Evolutionary conservation across 148 eudicot species (phyloP), one percentile per base, ranked within the genome.

Genomic region (Vaccinium vitisidaea): DNA sequence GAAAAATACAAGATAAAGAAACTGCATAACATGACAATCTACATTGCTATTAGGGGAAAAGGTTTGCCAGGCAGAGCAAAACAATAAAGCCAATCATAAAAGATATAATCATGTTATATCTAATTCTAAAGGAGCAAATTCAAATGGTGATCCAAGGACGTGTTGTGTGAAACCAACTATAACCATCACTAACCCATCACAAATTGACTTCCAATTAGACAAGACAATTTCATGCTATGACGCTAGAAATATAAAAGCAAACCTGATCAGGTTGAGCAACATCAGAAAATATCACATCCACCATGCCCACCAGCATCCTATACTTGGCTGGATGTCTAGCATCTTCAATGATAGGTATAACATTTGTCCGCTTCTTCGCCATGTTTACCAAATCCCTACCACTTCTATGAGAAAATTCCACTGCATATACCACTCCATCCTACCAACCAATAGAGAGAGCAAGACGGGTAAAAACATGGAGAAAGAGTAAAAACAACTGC

Each of bases 181-280:
- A 23, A 65, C 11, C 71, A 6, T 65, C 71, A 11, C 32, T 25
- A 65, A 21, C 69, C 27, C 69, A n/a, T 63, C 27, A 63, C 12
- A 21, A 8, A 46, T 48, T 12, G 32, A 50, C 61, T 50, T 53
- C 1, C 6, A 19, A 52, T 80, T 27, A 70, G 59, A 43, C 1
- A n/a, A 46, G 27, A 54, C 5, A 73, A 76, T 14, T n/a, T 52
- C 30, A 75, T 30, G 0, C 36, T 25, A 27, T 12, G 67, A 81
- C 1, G 36, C 9, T 9, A 23, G 46, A 27, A 49, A 71, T 46
- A 43, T 43, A 52, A 30, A 81, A 63, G 55, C 90, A 88, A 80
- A 97, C 99, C 99, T 97, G 98, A 85, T 95, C 98, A 86, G 99
- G 98, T 84, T 95, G 99, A 86, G 99, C 99, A 92, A 97, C 99